Evolutionary conservation across 179 eudicot species (phyloP).

Genomic region (Beta lomatogona): DNA sequence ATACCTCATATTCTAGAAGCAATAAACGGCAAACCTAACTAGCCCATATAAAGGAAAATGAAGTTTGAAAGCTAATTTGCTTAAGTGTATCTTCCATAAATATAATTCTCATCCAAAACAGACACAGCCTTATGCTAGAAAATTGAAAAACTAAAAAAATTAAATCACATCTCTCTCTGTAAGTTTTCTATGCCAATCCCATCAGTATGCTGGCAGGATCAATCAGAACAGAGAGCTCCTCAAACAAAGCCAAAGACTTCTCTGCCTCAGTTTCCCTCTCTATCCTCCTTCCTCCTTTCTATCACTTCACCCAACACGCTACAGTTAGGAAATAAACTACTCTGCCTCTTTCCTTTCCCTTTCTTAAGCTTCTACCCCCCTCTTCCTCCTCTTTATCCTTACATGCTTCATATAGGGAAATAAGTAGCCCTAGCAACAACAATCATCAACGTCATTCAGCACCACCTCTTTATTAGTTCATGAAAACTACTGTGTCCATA

Average conservation of each 20-base stretch:
- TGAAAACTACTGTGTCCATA: not conserved
- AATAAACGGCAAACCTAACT: too few species aligned
- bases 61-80: too few species aligned
- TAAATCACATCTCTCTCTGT: not conserved
- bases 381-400: not conserved
- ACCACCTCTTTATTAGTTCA: not conserved
- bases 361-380: not conserved
- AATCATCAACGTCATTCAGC: not conserved
- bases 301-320: not conserved
- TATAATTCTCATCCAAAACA: too few species aligned
- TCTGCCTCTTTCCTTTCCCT: not conserved
- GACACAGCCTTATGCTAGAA: too few species aligned
- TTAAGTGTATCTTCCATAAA: too few species aligned
- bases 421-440: constrained; percentile 6
- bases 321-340: not conserved
- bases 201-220: not conserved
- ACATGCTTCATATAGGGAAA: not conserved
- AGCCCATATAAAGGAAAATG: too few species aligned
- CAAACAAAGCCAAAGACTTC: not conserved
- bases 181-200: not conserved
- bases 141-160: not conserved
- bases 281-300: not conserved
- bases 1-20: not conserved
- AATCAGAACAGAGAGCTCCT: not conserved
- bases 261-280: not conserved